Evolutionary conservation across 2,329 filamentous ascomycete genomes (phyloP).

Genomic region (Leptographium wingfieldii): DNA sequence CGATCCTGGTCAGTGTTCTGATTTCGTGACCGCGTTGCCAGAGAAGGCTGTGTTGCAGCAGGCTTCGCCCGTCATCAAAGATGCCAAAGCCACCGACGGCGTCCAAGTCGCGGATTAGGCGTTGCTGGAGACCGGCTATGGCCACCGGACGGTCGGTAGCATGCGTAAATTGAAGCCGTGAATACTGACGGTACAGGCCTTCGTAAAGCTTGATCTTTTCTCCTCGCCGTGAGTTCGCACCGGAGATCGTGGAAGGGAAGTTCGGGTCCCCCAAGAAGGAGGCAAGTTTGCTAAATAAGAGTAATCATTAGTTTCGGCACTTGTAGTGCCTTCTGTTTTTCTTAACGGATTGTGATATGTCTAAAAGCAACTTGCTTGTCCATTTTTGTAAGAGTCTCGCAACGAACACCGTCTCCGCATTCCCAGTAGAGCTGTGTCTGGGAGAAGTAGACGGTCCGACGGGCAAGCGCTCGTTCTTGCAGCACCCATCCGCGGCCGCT

Average conservation of each 20-base stretch:
- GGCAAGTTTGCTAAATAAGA: constrained; percentile 1
- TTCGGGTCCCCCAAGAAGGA: constrained; percentile 18
- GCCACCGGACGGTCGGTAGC: constrained; percentile 18
- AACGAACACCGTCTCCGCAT: constrained; percentile 22
- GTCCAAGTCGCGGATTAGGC: constrained; percentile 14
- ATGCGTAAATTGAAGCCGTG: constrained; percentile 15
- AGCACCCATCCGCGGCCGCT: constrained; percentile 26
- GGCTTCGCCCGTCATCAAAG: constrained; percentile 15
- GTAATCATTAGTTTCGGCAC: neutral
- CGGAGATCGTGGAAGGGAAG: constrained; percentile 13
- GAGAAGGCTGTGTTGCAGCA: constrained; percentile 17
- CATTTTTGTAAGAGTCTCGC: constrained; percentile 18
- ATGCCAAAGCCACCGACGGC: constrained; percentile 19
- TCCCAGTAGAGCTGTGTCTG: constrained; percentile 24
- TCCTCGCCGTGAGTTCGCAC: neutral
- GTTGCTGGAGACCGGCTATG: constrained; percentile 20
- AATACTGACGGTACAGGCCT: constrained; percentile 19
- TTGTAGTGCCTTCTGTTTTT: neutral
- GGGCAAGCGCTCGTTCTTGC: constrained; percentile 24
- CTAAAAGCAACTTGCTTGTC: neutral
- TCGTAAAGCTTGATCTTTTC: constrained; percentile 16
- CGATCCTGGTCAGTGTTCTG: neutral
- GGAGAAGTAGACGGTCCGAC: constrained; percentile 25
- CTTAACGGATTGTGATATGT: neutral
- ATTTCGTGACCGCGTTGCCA: constrained; percentile 15